Conservation (phyloP, 345 rosid species). For the Geranium rotundifolium region DNA sequence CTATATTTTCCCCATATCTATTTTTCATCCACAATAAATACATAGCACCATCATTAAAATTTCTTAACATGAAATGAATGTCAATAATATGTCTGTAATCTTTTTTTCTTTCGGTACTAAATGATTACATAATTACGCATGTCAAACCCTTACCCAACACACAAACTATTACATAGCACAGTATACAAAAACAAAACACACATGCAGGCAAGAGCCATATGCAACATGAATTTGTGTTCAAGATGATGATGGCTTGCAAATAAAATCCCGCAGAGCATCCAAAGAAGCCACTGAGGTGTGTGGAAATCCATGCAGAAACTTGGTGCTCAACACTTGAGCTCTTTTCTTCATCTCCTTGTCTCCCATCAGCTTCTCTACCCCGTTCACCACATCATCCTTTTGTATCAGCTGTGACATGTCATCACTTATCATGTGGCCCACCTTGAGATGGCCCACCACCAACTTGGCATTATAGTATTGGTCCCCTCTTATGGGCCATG, state of each 20-base stretch:
- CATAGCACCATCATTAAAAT: no score
- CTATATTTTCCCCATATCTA: no score
- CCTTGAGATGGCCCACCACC: constrained; percentile 14
- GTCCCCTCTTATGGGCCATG: constrained; percentile 31
- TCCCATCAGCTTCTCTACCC: constrained; percentile 28
- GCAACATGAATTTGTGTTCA: no score
- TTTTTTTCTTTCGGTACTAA: no score
- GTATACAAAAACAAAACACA: no score
- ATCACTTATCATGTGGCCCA: constrained; percentile 14
- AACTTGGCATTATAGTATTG: constrained; percentile 26
- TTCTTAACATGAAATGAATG: no score
- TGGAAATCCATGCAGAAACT: constrained; percentile 23
- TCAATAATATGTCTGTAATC: no score
- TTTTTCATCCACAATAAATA: no score
- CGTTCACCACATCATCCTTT: constrained; percentile 17
- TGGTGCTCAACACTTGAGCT: constrained; percentile 7
- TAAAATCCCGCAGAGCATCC: constrained; percentile 14
- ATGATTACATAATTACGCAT: no score
- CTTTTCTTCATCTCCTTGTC: constrained; percentile 20
- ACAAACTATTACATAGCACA: no score
- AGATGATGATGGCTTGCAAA: not conserved
- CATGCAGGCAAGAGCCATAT: no score
- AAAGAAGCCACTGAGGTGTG: constrained; percentile 11
- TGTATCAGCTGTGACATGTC: constrained; percentile 9
- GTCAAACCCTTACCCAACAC: no score